Base-by-base conservation (phyloP, 2,329 filamentous ascomycete species). In the Albifimbria verrucaria region DNA sequence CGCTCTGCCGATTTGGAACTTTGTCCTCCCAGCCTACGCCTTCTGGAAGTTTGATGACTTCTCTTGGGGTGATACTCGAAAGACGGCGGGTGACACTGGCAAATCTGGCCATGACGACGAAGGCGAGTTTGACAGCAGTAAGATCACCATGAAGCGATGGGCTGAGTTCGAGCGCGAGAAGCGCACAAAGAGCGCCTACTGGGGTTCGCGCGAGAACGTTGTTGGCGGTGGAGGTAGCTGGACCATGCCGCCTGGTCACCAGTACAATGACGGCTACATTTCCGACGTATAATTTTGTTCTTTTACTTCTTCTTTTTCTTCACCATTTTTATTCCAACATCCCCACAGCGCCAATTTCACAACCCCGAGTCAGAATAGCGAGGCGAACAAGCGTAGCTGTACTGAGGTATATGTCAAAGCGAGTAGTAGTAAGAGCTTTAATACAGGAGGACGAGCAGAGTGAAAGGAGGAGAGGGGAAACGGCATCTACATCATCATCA, bases 41-140 rank as follows among this genome's bases (percentile, higher is more conserved):
- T 99, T 93, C 79, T 99, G 94, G 94, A 97, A 99, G 76, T 99
- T 99, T 69, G 94, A 99, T 70, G 94, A 99, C 77, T 99, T 99
- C 79, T 96, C 90, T 53, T 99, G 94, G 94, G 94, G 94, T 65
- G 95, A 99, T 59, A 99, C 94, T 52, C 86, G 94, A 57, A 96
- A 97, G 83, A 96, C 93, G 41, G 90, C 87, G 0, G 92, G 92
- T 24, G 93, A 96, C 67, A 87, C 84, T 15, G 92, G 93, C 78
- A 94, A 93, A 75, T 89, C 82, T 2, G 90, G 90, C 26, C 86
- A 92, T 57, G 92, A 93, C 65, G 88, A 88, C 58, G 91, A 97
- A 72, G 94, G 94, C 58, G 94, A 97, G 72, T 99, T 99, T 65
- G 95, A 99, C 72, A 95, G 89, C 71, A 95, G 88, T 72, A 96